phyloP scores from a whole-genome alignment of 257 asterid species.

The Fraxinus pennsylvanica region DNA sequence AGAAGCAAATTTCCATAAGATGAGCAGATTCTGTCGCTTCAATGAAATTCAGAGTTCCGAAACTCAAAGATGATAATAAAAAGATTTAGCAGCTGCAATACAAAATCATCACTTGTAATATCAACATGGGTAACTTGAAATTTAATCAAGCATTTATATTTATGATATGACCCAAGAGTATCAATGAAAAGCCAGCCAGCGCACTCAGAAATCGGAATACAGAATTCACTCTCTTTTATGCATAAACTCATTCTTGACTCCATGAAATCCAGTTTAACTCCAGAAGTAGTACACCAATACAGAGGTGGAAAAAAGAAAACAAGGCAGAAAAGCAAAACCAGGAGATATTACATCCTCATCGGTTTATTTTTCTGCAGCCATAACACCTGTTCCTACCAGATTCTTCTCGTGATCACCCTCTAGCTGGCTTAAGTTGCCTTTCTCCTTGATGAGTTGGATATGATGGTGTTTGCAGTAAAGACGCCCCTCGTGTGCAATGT shows the following conservation, averaged over 20 bases:
- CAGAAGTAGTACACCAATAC: constrained; percentile 24
- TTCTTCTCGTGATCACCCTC: constrained; percentile 65
- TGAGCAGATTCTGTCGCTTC: neutral
- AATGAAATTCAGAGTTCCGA: too few species aligned
- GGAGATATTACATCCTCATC: neutral
- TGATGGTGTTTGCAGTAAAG: constrained; percentile 99
- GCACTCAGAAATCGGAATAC: neutral
- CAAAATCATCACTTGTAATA: neutral
- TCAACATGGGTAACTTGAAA: neutral
- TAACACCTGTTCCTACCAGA: constrained; percentile 25
- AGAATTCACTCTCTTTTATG: constrained; percentile 17
- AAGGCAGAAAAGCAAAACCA: constrained; percentile 4
- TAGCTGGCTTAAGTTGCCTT: constrained; percentile 96
- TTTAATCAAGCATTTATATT: constrained; percentile 12
- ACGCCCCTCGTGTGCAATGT: constrained; percentile 89
- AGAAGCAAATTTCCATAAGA: neutral
- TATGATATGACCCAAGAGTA: constrained; percentile 29
- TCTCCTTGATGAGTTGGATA: constrained; percentile 93
- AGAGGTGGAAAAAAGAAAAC: constrained; percentile 11
- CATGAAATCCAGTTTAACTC: constrained; percentile 20
- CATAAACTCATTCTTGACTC: constrained; percentile 28
- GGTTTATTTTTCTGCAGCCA: constrained; percentile 39
- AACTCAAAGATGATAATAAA: neutral
- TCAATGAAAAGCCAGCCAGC: constrained; percentile 25
- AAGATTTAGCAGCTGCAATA: neutral